These are phyloP conservation scores for Neurospora terricola DNA, from an alignment of 495 filamentous ascomycete genomes.

Conservation along the genomic window DNA sequence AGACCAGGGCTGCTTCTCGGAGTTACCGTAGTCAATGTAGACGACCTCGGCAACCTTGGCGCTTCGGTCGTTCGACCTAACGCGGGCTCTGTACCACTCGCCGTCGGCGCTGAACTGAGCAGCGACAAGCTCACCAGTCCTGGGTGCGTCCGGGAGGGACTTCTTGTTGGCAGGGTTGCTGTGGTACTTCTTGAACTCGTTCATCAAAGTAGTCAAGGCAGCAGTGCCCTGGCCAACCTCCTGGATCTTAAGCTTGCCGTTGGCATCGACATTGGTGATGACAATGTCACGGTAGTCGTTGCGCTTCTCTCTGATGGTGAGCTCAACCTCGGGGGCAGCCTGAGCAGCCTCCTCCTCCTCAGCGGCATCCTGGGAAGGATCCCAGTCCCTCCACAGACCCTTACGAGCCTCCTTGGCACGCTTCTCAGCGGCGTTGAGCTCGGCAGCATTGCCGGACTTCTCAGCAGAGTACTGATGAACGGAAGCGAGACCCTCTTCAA, in stretches of 20 bases:
- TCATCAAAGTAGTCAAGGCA: conserved; percentile 77
- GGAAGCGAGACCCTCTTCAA: conserved; percentile 87
- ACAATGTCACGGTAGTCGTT: conserved; percentile 89
- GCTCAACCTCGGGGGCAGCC: conserved; percentile 34
- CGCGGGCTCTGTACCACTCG: conserved; percentile 87
- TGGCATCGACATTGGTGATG: conserved; percentile 76
- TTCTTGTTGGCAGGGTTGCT: conserved; percentile 60
- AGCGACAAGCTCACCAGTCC: conserved; percentile 82
- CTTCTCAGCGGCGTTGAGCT: conserved; percentile 80
- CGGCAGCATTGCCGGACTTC: conserved; percentile 79
- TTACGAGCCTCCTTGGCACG: conserved; percentile 78
- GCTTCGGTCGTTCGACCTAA: conserved; percentile 85
- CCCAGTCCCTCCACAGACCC: conserved; percentile 88
- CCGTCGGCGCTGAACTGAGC: conserved; percentile 80
- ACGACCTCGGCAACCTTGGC: conserved; percentile 79
- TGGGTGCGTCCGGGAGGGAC: conserved; percentile 65
- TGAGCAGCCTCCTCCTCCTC: conserved; percentile 40
- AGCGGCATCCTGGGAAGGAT: conserved; percentile 70
- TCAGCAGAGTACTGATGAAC: conserved; percentile 94
- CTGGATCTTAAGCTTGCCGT: conserved; percentile 75
- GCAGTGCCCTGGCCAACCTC: conserved; percentile 73
- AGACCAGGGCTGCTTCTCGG: conserved; percentile 75
- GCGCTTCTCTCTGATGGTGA: conserved; percentile 44
- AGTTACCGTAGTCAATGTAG: conserved; percentile 96
- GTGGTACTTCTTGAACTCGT: conserved; percentile 79